Percentiles rank a stretch among this genome's conserved stretches.
Conservation (phyloP, 2,329 filamentous ascomycete genomes). For the Trichothecium sympodiale region DNA sequence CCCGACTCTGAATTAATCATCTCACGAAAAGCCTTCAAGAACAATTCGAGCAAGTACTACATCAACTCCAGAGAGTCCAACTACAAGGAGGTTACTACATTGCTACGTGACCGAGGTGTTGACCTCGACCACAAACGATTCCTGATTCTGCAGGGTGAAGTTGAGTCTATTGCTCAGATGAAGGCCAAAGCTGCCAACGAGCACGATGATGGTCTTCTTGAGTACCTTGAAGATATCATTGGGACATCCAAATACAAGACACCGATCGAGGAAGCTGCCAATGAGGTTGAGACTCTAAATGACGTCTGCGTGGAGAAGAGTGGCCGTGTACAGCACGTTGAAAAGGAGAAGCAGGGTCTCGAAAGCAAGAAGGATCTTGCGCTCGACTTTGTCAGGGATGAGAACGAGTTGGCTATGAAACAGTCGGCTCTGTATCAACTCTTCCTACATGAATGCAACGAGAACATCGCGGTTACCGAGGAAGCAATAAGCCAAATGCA, state of each 20-base stretch:
- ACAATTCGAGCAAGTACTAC: slow-evolving; percentile 97
- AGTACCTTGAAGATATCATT: slow-evolving; percentile 97
- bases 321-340: slow-evolving; percentile 88
- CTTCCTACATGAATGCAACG: slow-evolving; percentile 75
- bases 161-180: slow-evolving; percentile 98
- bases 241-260: slow-evolving; percentile 97
- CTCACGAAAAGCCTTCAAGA: slow-evolving; percentile 89
- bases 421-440: slow-evolving; percentile 89
- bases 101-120: slow-evolving; percentile 79
- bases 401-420: slow-evolving; percentile 85
- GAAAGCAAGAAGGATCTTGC: slow-evolving; percentile 97
- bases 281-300: slow-evolving; percentile 84
- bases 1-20: slow-evolving; percentile 79
- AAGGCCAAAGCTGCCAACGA: slow-evolving; percentile 92
- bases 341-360: slow-evolving; percentile 87
- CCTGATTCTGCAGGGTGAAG: slow-evolving; percentile 91
- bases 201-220: slow-evolving; percentile 89
- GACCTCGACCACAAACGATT: slow-evolving; percentile 98
- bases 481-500: slow-evolving; percentile 91
- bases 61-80: slow-evolving; percentile 84
- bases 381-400: slow-evolving; percentile 75
- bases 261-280: slow-evolving; percentile 86
- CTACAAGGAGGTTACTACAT: slow-evolving; percentile 80
- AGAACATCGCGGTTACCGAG: slow-evolving; percentile 79
- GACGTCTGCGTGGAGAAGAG: slow-evolving; percentile 94